Percentiles rank a stretch among this genome's conserved stretches.
Evolutionary conservation across 2,329 filamentous ascomycete species (phyloP).

Genomic region (Karstenula rhodostoma): DNA sequence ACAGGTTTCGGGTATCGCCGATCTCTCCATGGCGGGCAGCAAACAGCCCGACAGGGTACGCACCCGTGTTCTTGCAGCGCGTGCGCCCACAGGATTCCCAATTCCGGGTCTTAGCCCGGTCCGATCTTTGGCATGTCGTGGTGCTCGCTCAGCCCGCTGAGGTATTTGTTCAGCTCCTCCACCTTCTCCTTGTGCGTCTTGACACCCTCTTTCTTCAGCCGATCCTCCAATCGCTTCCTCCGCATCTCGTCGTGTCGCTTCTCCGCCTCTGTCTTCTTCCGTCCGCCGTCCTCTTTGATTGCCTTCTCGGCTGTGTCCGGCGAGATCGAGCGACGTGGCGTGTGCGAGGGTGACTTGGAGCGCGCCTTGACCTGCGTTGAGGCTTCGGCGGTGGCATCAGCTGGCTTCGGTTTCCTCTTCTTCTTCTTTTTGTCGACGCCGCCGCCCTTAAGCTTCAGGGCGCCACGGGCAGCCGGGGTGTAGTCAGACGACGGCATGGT

Average conservation of each 20-base stretch:
- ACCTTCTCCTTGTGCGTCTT: conserved; percentile 98
- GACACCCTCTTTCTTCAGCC: conserved; percentile 81
- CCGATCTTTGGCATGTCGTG: conserved; percentile 82
- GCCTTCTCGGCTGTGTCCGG: conserved; percentile 40
- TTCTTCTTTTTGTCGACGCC: conserved; percentile 71
- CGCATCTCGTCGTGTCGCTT: conserved; percentile 79
- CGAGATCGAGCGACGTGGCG: conserved; percentile 43
- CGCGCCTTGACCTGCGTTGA: conserved; percentile 29
- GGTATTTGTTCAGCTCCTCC: conserved; percentile 92
- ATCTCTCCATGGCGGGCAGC: background rate
- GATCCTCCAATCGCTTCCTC: conserved; percentile 81
- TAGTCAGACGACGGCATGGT: conserved; percentile 80
- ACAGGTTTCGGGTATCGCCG: background rate
- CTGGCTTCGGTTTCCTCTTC: conserved; percentile 53
- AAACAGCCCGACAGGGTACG: background rate
- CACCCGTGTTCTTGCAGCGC: no score
- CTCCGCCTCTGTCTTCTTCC: conserved; percentile 84
- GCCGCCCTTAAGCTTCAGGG: conserved; percentile 84
- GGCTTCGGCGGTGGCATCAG: conserved; percentile 20
- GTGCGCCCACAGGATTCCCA: background rate
- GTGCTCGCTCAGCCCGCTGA: conserved; percentile 92
- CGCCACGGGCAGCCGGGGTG: conserved; percentile 71
- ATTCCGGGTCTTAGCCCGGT: conserved; percentile 57
- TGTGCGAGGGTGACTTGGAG: conserved; percentile 31
- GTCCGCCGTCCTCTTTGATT: conserved; percentile 35